A percentile compares a stretch with the other conserved stretches of the same genome.
Evolutionary conservation across 345 rosid species (phyloP).

Genomic region (Ceriops tagal): DNA sequence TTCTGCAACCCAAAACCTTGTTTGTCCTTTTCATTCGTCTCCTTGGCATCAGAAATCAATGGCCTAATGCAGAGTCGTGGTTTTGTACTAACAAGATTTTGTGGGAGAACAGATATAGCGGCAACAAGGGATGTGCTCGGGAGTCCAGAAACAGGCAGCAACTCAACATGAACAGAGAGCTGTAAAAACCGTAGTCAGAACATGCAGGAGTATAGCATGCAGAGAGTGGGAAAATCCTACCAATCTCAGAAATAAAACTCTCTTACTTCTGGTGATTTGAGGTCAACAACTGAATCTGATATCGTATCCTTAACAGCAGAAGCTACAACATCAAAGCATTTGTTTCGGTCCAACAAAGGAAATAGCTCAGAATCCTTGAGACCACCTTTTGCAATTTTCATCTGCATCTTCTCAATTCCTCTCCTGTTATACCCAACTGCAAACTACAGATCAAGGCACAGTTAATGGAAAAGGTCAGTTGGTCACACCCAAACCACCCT

Average conservation of each 20-base stretch:
- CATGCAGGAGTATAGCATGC: background rate
- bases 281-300: conserved; percentile 77
- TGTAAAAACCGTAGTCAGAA: conserved; percentile 31
- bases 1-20: background rate
- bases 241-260: background rate
- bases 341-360: conserved; percentile 63
- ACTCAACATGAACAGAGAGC: conserved; percentile 75
- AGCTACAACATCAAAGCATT: conserved; percentile 75
- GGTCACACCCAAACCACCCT: background rate
- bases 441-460: conserved; percentile 42
- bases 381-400: conserved; percentile 38
- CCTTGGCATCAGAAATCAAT: conserved; percentile 44
- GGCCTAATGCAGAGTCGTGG: conserved; percentile 79
- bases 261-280: conserved; percentile 79
- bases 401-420: conserved; percentile 62
- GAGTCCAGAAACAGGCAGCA: conserved; percentile 76
- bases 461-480: background rate
- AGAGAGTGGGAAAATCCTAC: background rate
- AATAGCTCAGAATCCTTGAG: conserved; percentile 35
- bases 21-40: conserved; percentile 28
- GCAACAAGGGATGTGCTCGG: conserved; percentile 55
- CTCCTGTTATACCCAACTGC: conserved; percentile 89
- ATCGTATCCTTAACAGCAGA: conserved; percentile 75
- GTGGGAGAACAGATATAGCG: conserved; percentile 77
- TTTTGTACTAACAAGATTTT: conserved; percentile 63